Evolutionary conservation across 768 basidiomycete species (phyloP).

Genomic region (Pulveroboletus sp.): DNA sequence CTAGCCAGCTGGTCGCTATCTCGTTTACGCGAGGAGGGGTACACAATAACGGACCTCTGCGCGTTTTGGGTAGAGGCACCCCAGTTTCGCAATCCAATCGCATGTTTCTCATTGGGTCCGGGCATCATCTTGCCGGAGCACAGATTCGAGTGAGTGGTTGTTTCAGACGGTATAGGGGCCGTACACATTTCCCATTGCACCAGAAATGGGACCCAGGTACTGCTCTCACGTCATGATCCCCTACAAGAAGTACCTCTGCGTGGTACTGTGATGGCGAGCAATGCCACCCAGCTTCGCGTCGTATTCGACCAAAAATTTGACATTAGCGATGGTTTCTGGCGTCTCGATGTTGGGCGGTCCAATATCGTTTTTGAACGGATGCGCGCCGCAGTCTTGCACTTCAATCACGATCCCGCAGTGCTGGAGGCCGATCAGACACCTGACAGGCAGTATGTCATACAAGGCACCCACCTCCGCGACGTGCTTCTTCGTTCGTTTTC

Average conservation of each 20-base stretch:
- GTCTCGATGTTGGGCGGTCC: constrained; percentile 69
- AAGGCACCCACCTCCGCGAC: constrained; percentile 74
- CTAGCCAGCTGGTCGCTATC: constrained; percentile 65
- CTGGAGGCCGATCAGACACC: constrained; percentile 34
- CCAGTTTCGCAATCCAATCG: constrained; percentile 63
- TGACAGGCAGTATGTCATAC: constrained; percentile 52
- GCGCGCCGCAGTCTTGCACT: constrained; percentile 56
- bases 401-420: constrained; percentile 51
- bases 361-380: constrained; percentile 69
- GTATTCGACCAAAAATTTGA: constrained; percentile 53
- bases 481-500: constrained; percentile 61
- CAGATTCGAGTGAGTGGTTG: constrained; percentile 60
- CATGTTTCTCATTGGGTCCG: constrained; percentile 62
- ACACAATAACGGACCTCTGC: constrained; percentile 60
- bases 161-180: neutral
- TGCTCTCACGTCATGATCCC: constrained; percentile 64
- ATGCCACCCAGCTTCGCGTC: constrained; percentile 53
- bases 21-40: constrained; percentile 66
- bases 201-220: constrained; percentile 69
- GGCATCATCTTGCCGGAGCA: constrained; percentile 62
- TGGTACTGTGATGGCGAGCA: constrained; percentile 53
- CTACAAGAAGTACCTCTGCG: constrained; percentile 48
- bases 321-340: constrained; percentile 49
- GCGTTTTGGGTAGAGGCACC: constrained; percentile 70
- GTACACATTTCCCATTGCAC: constrained; percentile 1